phyloP scores from a whole-genome alignment of 108 stramenopile genomes.

The Craspedostauros australis region DNA sequence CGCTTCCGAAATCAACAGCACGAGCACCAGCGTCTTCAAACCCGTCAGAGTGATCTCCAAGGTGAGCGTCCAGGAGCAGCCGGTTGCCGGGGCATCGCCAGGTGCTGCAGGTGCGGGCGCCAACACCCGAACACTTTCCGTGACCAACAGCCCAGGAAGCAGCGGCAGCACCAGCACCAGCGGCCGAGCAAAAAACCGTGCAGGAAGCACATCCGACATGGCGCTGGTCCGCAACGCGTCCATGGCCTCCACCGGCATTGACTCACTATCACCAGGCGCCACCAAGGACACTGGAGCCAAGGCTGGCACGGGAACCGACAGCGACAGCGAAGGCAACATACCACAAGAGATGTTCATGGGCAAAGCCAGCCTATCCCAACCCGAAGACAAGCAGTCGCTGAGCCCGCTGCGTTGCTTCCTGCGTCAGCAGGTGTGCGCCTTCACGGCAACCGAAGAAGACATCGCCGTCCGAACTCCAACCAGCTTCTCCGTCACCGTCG shows the following conservation, averaged over 20 bases:
- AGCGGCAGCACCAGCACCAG: background rate
- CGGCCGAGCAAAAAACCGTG: slow-evolving; percentile 1
- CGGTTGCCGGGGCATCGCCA: too few species aligned
- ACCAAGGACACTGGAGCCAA: background rate
- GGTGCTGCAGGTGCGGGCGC: too few species aligned
- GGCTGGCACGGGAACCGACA: background rate
- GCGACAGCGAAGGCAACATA: slow-evolving; percentile 5
- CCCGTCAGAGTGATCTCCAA: too few species aligned
- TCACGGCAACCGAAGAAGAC: slow-evolving; percentile 76
- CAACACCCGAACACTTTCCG: too few species aligned
- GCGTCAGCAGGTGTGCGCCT: slow-evolving; percentile 78
- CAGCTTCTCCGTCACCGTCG: slow-evolving; percentile 67
- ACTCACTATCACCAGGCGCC: slow-evolving; percentile 2
- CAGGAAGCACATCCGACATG: background rate
- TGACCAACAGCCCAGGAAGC: too few species aligned
- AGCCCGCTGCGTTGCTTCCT: slow-evolving; percentile 85
- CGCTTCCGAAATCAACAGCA: too few species aligned
- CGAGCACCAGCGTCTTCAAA: too few species aligned
- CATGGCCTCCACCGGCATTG: slow-evolving; percentile 13
- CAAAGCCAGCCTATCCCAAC: slow-evolving; percentile 43
- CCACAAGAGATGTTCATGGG: slow-evolving; percentile 43
- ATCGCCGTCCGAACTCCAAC: slow-evolving; percentile 85
- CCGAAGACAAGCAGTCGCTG: slow-evolving; percentile 63
- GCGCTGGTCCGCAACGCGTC: background rate
- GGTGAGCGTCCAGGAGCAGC: too few species aligned